A percentile compares a stretch with the other conserved stretches of the same genome.
Conservation (phyloP, 2,329 filamentous ascomycete species). For the Botrytis medusae region DNA sequence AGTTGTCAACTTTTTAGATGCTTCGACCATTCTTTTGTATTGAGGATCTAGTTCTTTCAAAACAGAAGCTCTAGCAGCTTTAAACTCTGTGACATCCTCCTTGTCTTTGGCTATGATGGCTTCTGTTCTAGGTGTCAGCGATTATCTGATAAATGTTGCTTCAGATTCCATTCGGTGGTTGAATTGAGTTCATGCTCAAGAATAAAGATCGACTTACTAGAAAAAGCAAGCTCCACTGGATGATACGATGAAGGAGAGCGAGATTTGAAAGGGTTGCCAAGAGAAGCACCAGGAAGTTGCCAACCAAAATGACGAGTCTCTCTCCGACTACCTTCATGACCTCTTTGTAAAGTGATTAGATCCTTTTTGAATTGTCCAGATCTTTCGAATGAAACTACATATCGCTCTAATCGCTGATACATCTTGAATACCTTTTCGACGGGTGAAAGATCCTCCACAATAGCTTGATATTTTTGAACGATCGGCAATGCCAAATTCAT, state of each 20-base stretch:
- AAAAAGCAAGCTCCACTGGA: conserved; percentile 18
- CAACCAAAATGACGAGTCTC: conserved; percentile 20
- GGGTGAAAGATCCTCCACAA: not conserved
- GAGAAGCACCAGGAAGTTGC: conserved; percentile 1
- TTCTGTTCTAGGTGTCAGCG: not conserved
- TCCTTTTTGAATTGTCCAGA: not conserved
- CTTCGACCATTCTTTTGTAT: conserved; percentile 18
- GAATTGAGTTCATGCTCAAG: not conserved
- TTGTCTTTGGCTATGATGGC: conserved; percentile 4
- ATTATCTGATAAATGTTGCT: not conserved
- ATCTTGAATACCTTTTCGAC: conserved; percentile 18
- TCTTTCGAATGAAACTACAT: conserved; percentile 3
- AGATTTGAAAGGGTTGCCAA: conserved; percentile 20
- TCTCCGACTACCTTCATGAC: not conserved
- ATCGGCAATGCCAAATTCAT: not conserved
- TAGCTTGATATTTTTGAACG: conserved; percentile 6
- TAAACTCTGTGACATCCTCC: conserved; percentile 18
- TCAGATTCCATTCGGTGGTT: not conserved
- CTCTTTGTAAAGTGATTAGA: conserved; percentile 2
- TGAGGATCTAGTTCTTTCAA: conserved; percentile 19
- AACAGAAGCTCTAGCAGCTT: conserved; percentile 10
- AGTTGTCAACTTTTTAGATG: conserved; percentile 11
- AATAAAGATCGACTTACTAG: not conserved
- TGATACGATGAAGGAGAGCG: not conserved
- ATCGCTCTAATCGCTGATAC: not conserved